Conservation (phyloP, 1,284 basidiomycete species). For the Ustilago bromivora region DNA sequence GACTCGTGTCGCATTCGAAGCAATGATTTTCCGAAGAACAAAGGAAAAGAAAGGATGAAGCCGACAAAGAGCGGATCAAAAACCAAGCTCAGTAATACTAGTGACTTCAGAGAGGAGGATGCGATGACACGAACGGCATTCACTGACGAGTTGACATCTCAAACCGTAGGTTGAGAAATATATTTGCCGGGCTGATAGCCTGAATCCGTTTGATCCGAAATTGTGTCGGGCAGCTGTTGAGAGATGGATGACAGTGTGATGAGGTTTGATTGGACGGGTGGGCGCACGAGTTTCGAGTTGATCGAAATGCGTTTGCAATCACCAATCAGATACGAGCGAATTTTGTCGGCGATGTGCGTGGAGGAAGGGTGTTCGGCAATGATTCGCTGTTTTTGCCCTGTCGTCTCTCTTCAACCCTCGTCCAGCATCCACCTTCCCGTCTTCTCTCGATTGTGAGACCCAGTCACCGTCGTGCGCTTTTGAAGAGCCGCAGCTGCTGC, state of each 20-base stretch:
- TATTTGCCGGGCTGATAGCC: conserved; percentile 28
- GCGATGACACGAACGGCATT: neutral
- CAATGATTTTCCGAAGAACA: neutral
- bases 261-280: conserved; percentile 17
- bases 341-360: conserved; percentile 21
- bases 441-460: neutral
- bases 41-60: neutral
- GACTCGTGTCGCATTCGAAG: neutral
- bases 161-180: conserved; percentile 19
- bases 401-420: neutral
- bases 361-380: conserved; percentile 19
- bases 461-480: neutral
- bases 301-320: conserved; percentile 10
- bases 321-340: conserved; percentile 37
- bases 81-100: neutral
- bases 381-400: conserved; percentile 18
- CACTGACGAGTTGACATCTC: neutral
- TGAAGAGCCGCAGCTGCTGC: neutral
- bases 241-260: conserved; percentile 15
- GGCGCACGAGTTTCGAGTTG: neutral
- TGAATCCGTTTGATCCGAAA: conserved; percentile 38
- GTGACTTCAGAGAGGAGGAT: neutral
- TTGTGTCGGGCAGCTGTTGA: conserved; percentile 14
- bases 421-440: neutral
- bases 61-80: neutral